Percentiles rank a stretch among this genome's conserved stretches.
phyloP scores from a whole-genome alignment of 2,329 filamentous ascomycete species.

The Beauveria caledonica region DNA sequence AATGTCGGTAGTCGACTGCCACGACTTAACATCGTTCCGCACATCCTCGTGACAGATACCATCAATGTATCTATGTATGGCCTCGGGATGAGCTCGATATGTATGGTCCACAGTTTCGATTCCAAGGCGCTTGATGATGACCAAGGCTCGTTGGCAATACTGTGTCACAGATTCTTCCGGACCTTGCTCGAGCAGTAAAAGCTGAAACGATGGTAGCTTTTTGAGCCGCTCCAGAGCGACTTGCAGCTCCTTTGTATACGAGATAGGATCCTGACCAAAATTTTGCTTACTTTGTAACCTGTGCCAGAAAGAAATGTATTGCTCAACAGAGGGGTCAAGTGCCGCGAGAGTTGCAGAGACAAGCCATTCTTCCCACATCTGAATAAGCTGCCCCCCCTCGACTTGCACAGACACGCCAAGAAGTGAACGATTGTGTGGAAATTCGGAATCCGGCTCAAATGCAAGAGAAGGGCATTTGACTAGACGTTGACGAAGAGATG shows the following conservation, averaged over 20 bases:
- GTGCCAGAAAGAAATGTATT: slow-evolving; percentile 37
- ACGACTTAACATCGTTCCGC: slow-evolving; percentile 30
- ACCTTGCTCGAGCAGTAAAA: slow-evolving; percentile 45
- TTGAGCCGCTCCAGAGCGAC: slow-evolving; percentile 39
- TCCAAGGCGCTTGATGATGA: slow-evolving; percentile 28
- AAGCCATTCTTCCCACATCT: slow-evolving; percentile 33
- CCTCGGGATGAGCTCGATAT: slow-evolving; percentile 7
- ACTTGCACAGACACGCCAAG: slow-evolving; percentile 44
- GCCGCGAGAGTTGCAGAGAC: slow-evolving; percentile 13
- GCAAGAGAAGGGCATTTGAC: slow-evolving; percentile 39
- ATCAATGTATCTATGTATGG: slow-evolving; percentile 39
- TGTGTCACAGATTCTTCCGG: slow-evolving; percentile 41
- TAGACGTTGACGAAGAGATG: slow-evolving; percentile 36
- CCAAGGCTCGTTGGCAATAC: slow-evolving; percentile 38
- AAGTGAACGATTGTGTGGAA: slow-evolving; percentile 37
- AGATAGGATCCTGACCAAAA: slow-evolving; percentile 38
- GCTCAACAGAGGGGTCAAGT: slow-evolving; percentile 23
- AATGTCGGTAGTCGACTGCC: slow-evolving; percentile 13
- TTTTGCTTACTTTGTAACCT: slow-evolving; percentile 29
- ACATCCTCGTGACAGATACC: slow-evolving; percentile 43
- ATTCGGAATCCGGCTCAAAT: slow-evolving; percentile 21
- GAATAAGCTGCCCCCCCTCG: slow-evolving; percentile 47
- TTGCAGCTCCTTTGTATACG: slow-evolving; percentile 46
- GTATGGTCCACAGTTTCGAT: slow-evolving; percentile 22
- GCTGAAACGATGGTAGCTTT: slow-evolving; percentile 43